These are phyloP conservation scores for Amauroascus niger DNA, from an alignment of 2,329 filamentous ascomycete genomes.

Conservation along the genomic window DNA sequence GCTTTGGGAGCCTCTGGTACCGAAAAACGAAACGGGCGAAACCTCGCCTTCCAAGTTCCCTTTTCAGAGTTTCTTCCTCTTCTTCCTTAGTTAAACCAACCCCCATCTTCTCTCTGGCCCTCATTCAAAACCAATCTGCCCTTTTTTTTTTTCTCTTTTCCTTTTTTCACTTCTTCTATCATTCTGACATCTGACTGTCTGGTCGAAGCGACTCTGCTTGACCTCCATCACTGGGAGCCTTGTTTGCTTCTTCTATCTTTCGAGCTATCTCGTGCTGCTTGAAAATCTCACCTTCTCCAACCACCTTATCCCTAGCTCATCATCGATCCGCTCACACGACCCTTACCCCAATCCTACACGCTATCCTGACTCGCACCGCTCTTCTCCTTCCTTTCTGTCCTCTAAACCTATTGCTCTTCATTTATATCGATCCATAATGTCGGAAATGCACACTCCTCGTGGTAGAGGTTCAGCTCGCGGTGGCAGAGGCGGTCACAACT, in stretches of 20 bases:
- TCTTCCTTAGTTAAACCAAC: slow-evolving; percentile 14
- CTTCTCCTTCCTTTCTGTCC: slow-evolving; percentile 19
- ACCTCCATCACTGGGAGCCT: slow-evolving; percentile 16
- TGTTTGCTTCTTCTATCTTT: not conserved
- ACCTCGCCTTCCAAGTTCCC: slow-evolving; percentile 14
- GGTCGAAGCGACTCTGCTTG: slow-evolving; percentile 4
- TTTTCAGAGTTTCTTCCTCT: slow-evolving; percentile 7
- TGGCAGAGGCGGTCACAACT: slow-evolving; percentile 65
- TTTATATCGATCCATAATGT: slow-evolving; percentile 53
- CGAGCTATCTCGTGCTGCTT: not conserved
- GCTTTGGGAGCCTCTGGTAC: slow-evolving; percentile 1
- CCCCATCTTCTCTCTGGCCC: no score
- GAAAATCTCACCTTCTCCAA: slow-evolving; percentile 5
- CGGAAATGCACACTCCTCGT: slow-evolving; percentile 81
- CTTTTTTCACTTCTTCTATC: slow-evolving; percentile 15
- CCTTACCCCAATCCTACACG: not conserved
- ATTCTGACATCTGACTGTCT: not conserved
- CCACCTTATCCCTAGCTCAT: slow-evolving; percentile 4
- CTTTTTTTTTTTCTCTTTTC: slow-evolving; percentile 1
- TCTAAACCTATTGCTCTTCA: slow-evolving; percentile 13
- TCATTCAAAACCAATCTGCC: no score
- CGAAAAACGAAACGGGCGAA: slow-evolving; percentile 16
- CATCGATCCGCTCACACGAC: slow-evolving; percentile 8
- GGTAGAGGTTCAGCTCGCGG: slow-evolving; percentile 85
- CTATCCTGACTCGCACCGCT: not conserved